A percentile compares a stretch with the other conserved stretches of the same genome.
Conservation (phyloP, 176 grass and related monocot genomes). For the Rhipidocladum racemiflorum region DNA sequence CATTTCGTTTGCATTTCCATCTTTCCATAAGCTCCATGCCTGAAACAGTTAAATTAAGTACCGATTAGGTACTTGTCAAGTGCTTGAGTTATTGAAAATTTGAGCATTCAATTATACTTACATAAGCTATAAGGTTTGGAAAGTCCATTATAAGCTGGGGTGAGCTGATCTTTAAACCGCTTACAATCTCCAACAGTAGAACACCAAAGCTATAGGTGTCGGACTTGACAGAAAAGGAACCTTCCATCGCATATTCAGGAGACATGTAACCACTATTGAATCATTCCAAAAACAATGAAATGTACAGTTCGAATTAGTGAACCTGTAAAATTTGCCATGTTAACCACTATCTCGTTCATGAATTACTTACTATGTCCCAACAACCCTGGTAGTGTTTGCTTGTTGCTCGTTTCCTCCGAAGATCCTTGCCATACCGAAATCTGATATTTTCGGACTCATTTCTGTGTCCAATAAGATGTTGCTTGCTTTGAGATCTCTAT, state of each 20-base stretch:
- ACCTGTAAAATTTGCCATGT: too few species aligned
- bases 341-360: too few species aligned
- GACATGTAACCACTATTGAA: slow-evolving; percentile 56
- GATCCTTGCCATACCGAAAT: slow-evolving; percentile 61
- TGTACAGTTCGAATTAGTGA: too few species aligned
- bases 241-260: slow-evolving; percentile 57
- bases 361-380: slow-evolving; percentile 51
- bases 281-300: background rate
- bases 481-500: slow-evolving; percentile 47
- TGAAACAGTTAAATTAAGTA: slow-evolving; percentile 26
- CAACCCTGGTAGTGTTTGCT: slow-evolving; percentile 45
- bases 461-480: slow-evolving; percentile 48
- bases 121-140: slow-evolving; percentile 25
- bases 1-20: slow-evolving; percentile 26
- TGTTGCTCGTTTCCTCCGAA: slow-evolving; percentile 37
- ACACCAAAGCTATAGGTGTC: slow-evolving; percentile 64
- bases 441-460: slow-evolving; percentile 58
- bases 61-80: background rate
- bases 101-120: slow-evolving; percentile 16
- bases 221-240: slow-evolving; percentile 51
- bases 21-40: slow-evolving; percentile 59
- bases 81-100: background rate
- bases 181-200: slow-evolving; percentile 58
- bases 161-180: slow-evolving; percentile 36
- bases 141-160: background rate